Evolutionary conservation across 352 stramenopile species (phyloP).

Genomic region (Pythium aphanidermatum): DNA sequence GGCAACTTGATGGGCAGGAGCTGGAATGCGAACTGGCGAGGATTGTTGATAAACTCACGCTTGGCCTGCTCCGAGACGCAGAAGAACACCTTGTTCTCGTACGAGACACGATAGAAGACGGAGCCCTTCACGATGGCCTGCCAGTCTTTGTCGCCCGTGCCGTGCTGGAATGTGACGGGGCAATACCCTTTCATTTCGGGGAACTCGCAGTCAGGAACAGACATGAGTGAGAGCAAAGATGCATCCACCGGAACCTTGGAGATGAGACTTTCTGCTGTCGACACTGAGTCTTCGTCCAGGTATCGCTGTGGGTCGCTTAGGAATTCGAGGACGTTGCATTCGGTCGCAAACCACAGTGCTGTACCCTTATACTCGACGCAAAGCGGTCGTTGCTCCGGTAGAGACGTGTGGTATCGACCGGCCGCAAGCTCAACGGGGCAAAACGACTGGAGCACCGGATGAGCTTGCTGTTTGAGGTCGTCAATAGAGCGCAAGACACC

Average conservation of each 20-base stretch:
- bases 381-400: constrained; percentile 20
- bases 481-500: constrained; percentile 27
- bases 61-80: constrained; percentile 43
- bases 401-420: constrained; percentile 27
- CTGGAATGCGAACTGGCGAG: constrained; percentile 30
- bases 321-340: constrained; percentile 32
- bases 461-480: constrained; percentile 19
- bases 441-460: constrained; percentile 38
- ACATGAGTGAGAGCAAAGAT: constrained; percentile 58
- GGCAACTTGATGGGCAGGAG: constrained; percentile 60
- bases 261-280: constrained; percentile 28
- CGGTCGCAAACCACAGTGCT: constrained; percentile 39
- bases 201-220: constrained; percentile 57
- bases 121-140: constrained; percentile 40
- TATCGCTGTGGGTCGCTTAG: too few species aligned
- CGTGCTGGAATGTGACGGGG: constrained; percentile 52
- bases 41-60: constrained; percentile 40
- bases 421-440: constrained; percentile 53
- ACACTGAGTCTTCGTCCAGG: too few species aligned
- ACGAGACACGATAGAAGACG: constrained; percentile 59
- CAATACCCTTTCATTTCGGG: constrained; percentile 72
- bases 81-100: constrained; percentile 49
- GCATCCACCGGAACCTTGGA: constrained; percentile 37
- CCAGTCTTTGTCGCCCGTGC: constrained; percentile 31
- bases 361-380: constrained; percentile 36